phyloP scores from a whole-genome alignment of 2,329 filamentous ascomycete genomes.

The Penicillium aurantiogriseum region DNA sequence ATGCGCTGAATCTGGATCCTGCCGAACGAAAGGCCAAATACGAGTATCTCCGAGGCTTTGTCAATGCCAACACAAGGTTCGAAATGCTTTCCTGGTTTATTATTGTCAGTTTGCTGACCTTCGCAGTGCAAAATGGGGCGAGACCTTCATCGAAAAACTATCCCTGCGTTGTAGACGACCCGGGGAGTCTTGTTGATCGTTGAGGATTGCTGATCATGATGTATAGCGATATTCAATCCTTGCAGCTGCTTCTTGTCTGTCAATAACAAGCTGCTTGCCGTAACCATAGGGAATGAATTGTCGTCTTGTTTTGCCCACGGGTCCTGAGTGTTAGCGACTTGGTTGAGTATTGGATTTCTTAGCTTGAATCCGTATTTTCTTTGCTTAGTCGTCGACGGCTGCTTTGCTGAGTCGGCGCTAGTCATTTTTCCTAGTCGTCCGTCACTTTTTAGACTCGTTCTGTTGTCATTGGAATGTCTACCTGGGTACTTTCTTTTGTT shows the following conservation, averaged over 20 bases:
- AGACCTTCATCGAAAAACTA: conserved; percentile 30
- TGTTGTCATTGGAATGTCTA: not conserved
- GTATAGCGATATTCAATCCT: not conserved
- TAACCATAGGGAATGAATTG: not conserved
- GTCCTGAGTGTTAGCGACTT: not conserved
- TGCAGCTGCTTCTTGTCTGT: not conserved
- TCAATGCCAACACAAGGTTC: conserved; percentile 83
- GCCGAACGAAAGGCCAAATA: conserved; percentile 78
- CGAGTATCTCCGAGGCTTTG: conserved; percentile 80
- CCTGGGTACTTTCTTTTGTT: not conserved
- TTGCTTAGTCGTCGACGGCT: not conserved
- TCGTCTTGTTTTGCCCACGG: not conserved
- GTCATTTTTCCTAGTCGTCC: not conserved
- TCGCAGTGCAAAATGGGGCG: conserved; percentile 35
- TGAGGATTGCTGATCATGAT: not conserved
- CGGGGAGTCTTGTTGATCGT: conserved; percentile 5
- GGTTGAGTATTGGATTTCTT: not conserved
- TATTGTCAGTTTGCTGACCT: not conserved
- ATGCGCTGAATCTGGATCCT: conserved; percentile 81
- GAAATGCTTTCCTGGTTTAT: conserved; percentile 8
- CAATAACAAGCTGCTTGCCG: not conserved
- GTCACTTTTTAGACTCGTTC: not conserved
- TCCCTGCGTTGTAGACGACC: conserved; percentile 15
- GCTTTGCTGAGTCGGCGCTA: not conserved
- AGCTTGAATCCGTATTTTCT: not conserved